A percentile compares a stretch with the other conserved stretches of the same genome.
These are phyloP conservation scores for Canavalia ensiformis DNA, from an alignment of 306 rosid species.

Conservation along the genomic window DNA sequence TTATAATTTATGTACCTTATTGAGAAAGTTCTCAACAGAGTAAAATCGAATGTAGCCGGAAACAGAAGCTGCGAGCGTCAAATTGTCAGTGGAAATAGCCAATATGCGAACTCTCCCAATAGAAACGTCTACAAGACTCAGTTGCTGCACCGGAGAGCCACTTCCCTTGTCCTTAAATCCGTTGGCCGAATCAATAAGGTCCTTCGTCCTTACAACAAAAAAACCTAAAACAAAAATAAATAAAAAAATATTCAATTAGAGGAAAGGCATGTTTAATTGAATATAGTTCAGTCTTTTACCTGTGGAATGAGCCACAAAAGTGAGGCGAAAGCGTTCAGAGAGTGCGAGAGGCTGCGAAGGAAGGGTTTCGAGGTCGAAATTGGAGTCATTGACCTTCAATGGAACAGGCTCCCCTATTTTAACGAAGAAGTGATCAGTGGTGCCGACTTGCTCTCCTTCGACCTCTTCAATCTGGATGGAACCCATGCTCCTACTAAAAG, in stretches of 20 bases:
- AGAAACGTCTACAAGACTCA: slow-evolving; percentile 70
- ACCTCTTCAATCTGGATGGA: slow-evolving; percentile 49
- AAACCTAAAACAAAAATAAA: slow-evolving; percentile 61
- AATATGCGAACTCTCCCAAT: slow-evolving; percentile 69
- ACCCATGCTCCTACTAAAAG: background rate
- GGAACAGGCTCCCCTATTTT: slow-evolving; percentile 79
- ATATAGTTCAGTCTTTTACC: slow-evolving; percentile 38
- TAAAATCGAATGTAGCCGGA: slow-evolving; percentile 61
- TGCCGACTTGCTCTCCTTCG: slow-evolving; percentile 59
- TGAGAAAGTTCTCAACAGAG: slow-evolving; percentile 58
- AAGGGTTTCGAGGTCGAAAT: slow-evolving; percentile 56
- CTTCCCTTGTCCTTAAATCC: slow-evolving; percentile 64
- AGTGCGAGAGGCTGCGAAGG: slow-evolving; percentile 83
- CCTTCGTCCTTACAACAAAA: slow-evolving; percentile 71
- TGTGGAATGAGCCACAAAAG: slow-evolving; percentile 72
- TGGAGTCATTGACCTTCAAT: slow-evolving; percentile 51
- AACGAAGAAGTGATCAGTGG: slow-evolving; percentile 68
- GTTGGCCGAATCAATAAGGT: slow-evolving; percentile 70
- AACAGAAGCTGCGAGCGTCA: slow-evolving; percentile 68
- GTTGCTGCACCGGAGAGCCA: slow-evolving; percentile 63
- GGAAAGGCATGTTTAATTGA: background rate
- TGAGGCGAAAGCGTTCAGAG: slow-evolving; percentile 72
- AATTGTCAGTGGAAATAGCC: slow-evolving; percentile 73
- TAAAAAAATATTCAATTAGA: background rate
- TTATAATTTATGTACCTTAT: slow-evolving; percentile 53